These are phyloP conservation scores for Saccharomyces hybrid DNA, from an alignment of 1,139 yeast species.

Conservation along the genomic window DNA sequence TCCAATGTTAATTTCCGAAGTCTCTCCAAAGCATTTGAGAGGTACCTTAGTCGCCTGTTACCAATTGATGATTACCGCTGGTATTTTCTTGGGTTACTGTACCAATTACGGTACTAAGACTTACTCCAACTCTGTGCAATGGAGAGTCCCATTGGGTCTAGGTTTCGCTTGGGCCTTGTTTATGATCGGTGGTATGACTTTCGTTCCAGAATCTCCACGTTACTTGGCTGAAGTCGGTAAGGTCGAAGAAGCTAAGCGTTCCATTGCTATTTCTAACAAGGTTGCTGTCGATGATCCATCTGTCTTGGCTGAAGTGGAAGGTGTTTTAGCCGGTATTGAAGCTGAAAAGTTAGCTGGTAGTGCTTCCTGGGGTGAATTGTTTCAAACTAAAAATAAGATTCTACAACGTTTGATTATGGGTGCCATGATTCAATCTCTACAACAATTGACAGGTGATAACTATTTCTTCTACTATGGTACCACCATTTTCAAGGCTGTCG, in stretches of 20 bases:
- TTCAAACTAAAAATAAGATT: conserved; percentile 34
- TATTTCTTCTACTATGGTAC: conserved; percentile 78
- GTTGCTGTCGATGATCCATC: conserved; percentile 39
- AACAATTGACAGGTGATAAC: conserved; percentile 73
- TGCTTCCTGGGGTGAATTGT: conserved; percentile 35
- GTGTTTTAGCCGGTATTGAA: conserved; percentile 54
- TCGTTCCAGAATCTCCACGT: conserved; percentile 77
- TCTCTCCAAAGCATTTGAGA: conserved; percentile 60
- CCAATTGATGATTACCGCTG: conserved; percentile 57
- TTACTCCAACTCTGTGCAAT: conserved; percentile 41
- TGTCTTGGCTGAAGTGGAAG: conserved; percentile 50
- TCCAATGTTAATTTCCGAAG: conserved; percentile 59
- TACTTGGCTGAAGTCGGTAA: conserved; percentile 48
- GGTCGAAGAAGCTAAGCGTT: conserved; percentile 46
- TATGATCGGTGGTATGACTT: conserved; percentile 46
- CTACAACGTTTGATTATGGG: conserved; percentile 59
- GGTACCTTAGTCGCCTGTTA: conserved; percentile 57
- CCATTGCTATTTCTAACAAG: conserved; percentile 37
- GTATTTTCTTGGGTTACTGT: conserved; percentile 56
- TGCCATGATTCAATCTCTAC: conserved; percentile 55
- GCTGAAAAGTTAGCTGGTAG: conserved; percentile 33
- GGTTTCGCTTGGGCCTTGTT: conserved; percentile 39
- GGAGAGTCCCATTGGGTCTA: conserved; percentile 56
- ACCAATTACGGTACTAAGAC: conserved; percentile 52
- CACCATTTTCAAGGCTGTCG: conserved; percentile 65